Percentiles rank a stretch among this genome's conserved stretches.
phyloP scores from a whole-genome alignment of 805 yeast genomes.

The Cyberlindnera petersonii region DNA sequence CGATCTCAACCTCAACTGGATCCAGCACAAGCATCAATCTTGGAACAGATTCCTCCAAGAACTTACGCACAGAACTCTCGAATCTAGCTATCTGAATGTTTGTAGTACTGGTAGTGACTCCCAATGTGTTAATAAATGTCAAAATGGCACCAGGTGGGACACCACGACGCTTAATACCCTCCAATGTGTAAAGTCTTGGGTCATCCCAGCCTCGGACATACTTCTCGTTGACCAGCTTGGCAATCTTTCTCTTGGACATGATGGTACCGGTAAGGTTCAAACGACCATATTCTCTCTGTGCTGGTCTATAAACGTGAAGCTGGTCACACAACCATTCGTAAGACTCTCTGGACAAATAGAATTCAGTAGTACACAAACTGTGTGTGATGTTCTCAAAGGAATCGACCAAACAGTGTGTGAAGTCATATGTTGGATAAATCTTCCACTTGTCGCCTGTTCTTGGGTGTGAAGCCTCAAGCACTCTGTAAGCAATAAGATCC shows the following conservation, averaged over 20 bases:
- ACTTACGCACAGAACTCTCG: constrained; percentile 84
- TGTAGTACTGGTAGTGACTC: constrained; percentile 92
- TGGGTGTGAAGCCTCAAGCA: constrained; percentile 86
- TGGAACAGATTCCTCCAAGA: constrained; percentile 87
- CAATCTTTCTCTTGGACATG: constrained; percentile 92
- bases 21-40: constrained; percentile 89
- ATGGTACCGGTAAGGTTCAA: constrained; percentile 92
- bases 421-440: constrained; percentile 97
- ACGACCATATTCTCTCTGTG: constrained; percentile 98
- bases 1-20: constrained; percentile 78
- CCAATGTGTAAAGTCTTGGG: constrained; percentile 93
- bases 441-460: constrained; percentile 98
- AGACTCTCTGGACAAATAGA: constrained; percentile 84
- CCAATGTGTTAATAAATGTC: constrained; percentile 88
- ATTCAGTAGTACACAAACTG: constrained; percentile 94
- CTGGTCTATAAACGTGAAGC: constrained; percentile 92
- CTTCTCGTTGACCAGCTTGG: constrained; percentile 77
- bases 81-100: constrained; percentile 88
- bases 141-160: constrained; percentile 98
- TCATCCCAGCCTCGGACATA: constrained; percentile 97
- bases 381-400: constrained; percentile 94
- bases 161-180: constrained; percentile 94
- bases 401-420: constrained; percentile 98
- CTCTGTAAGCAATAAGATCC: constrained; percentile 98
- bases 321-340: constrained; percentile 99